Evolutionary conservation across 2,329 filamentous ascomycete genomes (phyloP).

Genomic region (Colletotrichum magnum): DNA sequence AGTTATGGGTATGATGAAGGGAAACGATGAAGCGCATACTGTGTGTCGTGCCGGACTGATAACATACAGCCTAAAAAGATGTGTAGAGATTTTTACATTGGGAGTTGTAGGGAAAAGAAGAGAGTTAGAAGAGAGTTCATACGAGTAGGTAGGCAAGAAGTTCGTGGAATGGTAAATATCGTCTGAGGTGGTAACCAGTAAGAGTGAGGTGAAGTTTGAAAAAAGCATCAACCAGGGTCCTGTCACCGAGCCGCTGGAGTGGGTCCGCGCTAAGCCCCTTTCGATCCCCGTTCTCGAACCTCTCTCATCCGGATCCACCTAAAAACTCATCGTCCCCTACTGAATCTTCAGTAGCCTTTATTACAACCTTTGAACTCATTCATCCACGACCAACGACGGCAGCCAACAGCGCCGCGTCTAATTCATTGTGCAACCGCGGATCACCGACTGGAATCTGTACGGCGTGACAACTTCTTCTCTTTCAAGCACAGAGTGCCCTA

Average conservation of each 20-base stretch:
- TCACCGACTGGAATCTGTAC: too few relatives aligned
- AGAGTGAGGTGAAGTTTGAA: conserved; percentile 13
- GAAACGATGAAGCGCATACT: too few relatives aligned
- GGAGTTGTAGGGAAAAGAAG: too few relatives aligned
- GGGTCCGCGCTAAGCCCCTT: conserved; percentile 12
- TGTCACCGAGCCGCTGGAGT: neutral
- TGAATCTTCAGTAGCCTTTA: conserved; percentile 10
- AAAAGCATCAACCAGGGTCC: neutral
- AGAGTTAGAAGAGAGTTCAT: neutral
- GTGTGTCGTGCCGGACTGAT: too few relatives aligned
- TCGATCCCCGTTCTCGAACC: conserved; percentile 9
- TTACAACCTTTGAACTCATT: neutral
- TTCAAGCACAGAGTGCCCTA: too few relatives aligned
- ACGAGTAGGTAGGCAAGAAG: neutral
- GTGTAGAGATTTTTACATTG: too few relatives aligned
- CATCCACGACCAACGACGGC: neutral
- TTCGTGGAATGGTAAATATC: neutral
- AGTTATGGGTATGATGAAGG: too few relatives aligned
- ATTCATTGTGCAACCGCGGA: too few relatives aligned
- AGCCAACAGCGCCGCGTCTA: neutral
- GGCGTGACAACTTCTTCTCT: too few relatives aligned
- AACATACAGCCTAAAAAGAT: too few relatives aligned
- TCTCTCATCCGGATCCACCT: conserved; percentile 31
- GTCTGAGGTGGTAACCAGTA: neutral
- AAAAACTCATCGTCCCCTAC: conserved; percentile 35